Base-by-base conservation (phyloP, 148 eudicot species). In the Rhododendron kiyosumense region DNA sequence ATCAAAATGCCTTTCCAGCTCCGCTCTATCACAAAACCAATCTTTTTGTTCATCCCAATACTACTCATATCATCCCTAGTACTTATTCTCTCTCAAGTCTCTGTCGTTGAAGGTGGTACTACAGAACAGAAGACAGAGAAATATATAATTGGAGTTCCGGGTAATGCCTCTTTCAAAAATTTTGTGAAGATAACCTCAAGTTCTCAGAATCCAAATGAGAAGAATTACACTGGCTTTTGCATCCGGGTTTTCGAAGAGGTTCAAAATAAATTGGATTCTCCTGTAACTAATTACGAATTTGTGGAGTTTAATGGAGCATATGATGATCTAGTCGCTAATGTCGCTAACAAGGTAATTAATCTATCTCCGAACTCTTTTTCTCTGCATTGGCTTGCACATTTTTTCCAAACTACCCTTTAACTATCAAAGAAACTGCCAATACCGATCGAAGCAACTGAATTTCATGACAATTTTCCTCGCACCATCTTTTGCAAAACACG, bases 261-360 rank as follows among this genome's bases (percentile, higher is more conserved):
- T 32, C 0, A 26, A 0, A 45, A 46, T 34, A 36, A 0, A 8
- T 61, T 86, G 82, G 43, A 8, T n/a, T 74, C 57, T 43, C 4
- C 38, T 4, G 7, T 83, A 26, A 46, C 43, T 8, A 49, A 57
- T 2, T 48, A 83, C 6, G 12, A 9, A 8, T 24, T 63, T 63
- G 17, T 45, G 3, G 59, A 17, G 82, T 76, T 77, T 8, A 52
- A 61, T 15, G 85, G 83, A 13, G n/a, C 78, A 28, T 86, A 83
- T 14, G 83, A 83, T 48, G 69, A 61, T 6, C 36, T 86, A 34
- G 69, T 86, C 57, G 20, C 4, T 7, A 43, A n/a, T 43, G 88
- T 86, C 38, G 78, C 78, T 34, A 83, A 83, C 82, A 45, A 77
- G 83, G 88, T 86, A 65, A 14, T 48, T 3, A 15, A 15, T 26